A percentile compares a stretch with the other conserved stretches of the same genome.
These are phyloP conservation scores for Fusarium sp. DNA, from an alignment of 2,329 filamentous ascomycete genomes.

Conservation along the genomic window DNA sequence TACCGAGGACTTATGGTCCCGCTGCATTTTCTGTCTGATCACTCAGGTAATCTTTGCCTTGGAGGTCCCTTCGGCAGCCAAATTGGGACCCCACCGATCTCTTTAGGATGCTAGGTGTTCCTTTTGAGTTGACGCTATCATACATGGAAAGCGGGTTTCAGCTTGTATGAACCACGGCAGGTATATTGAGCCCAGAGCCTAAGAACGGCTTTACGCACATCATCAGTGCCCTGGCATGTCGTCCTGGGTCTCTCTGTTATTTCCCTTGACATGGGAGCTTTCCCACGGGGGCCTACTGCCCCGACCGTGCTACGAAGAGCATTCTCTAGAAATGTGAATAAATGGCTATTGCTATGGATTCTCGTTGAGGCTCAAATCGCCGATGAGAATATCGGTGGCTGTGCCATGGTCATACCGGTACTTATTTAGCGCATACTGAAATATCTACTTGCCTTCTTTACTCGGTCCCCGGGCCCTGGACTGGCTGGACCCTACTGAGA, in stretches of 20 bases:
- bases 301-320: neutral
- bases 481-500: conserved; percentile 4
- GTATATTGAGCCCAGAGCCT: neutral
- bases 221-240: neutral
- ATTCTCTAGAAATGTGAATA: conserved; percentile 11
- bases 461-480: neutral
- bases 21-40: neutral
- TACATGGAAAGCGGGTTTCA: neutral
- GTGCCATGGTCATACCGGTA: neutral
- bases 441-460: neutral
- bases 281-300: neutral
- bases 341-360: neutral
- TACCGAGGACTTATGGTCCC: conserved; percentile 11
- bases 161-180: neutral
- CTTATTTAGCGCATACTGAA: conserved; percentile 10
- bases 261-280: neutral
- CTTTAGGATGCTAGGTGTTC: neutral
- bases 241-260: neutral
- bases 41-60: neutral
- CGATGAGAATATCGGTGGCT: conserved; percentile 4
- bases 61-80: neutral
- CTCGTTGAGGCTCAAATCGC: conserved; percentile 36
- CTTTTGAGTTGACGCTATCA: neutral
- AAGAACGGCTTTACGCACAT: neutral
- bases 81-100: neutral